Percentiles rank a stretch among this genome's conserved stretches.
Conservation (phyloP, 169 alveolate genomes). For the Plasmodium berghei region DNA sequence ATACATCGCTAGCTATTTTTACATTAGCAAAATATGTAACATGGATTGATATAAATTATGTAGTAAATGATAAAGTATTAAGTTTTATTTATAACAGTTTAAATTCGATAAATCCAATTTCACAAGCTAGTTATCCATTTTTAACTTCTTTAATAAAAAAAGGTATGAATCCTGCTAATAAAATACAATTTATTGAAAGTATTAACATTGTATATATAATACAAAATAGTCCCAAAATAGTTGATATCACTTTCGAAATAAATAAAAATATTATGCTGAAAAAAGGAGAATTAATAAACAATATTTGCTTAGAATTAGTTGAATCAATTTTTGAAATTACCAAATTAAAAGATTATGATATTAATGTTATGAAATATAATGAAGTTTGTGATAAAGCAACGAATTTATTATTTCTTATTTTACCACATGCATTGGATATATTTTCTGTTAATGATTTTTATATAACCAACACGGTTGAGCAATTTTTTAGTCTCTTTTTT, state of each 20-base stretch:
- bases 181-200: conserved; percentile 71
- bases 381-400: conserved; percentile 47
- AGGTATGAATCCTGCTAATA: conserved; percentile 66
- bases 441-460: conserved; percentile 38
- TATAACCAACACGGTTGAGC: conserved; percentile 58
- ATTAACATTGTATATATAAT: conserved; percentile 32
- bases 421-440: conserved; percentile 65
- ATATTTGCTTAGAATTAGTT: conserved; percentile 50
- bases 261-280: conserved; percentile 56
- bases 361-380: conserved; percentile 35
- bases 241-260: conserved; percentile 31
- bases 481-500: conserved; percentile 60
- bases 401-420: conserved; percentile 15
- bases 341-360: conserved; percentile 39
- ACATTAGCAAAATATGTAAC: conserved; percentile 67
- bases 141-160: conserved; percentile 46
- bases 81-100: conserved; percentile 31
- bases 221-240: conserved; percentile 25
- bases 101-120: conserved; percentile 22
- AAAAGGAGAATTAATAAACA: conserved; percentile 60
- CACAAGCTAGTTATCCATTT: conserved; percentile 36
- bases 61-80: conserved; percentile 53
- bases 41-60: conserved; percentile 73
- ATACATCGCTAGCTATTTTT: conserved; percentile 24
- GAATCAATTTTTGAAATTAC: conserved; percentile 54